Evolutionary conservation across 176 grass and related monocot genomes (phyloP).

Genomic region (Oryza australiensis): DNA sequence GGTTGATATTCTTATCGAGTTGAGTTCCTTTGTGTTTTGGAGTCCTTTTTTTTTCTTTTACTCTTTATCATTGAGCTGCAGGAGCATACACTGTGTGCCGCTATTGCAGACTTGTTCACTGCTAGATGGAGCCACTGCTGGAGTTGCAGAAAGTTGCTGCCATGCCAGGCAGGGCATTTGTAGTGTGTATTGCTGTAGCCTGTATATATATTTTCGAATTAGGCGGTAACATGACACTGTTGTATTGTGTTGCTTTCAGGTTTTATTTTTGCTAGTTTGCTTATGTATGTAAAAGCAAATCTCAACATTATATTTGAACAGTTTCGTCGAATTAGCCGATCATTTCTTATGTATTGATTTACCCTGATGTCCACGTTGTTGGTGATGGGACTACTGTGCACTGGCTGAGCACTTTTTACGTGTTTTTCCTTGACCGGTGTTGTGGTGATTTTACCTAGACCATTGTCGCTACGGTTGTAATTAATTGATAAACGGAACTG

Average conservation of each 20-base stretch:
- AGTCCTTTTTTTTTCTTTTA: not conserved
- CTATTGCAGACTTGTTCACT: not conserved
- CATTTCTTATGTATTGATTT: not conserved
- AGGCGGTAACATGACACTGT: not conserved
- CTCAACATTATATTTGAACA: not conserved
- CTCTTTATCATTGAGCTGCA: constrained; percentile 34
- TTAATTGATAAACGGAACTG: too few relatives aligned
- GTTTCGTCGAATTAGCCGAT: not conserved
- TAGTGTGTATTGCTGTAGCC: not conserved
- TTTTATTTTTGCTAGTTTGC: not conserved
- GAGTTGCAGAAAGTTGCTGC: constrained; percentile 18
- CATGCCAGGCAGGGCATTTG: not conserved
- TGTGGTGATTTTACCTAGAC: too few relatives aligned
- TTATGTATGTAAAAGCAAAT: constrained; percentile 4
- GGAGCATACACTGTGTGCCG: constrained; percentile 19
- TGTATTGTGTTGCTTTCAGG: constrained; percentile 6
- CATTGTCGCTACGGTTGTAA: too few relatives aligned
- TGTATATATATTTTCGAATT: not conserved
- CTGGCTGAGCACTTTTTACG: too few relatives aligned
- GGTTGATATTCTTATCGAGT: not conserved
- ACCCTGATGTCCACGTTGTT: not conserved
- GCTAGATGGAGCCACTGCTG: not conserved
- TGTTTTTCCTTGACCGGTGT: too few relatives aligned
- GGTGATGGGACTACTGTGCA: too few relatives aligned
- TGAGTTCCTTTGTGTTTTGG: constrained; percentile 18